Percentiles rank a stretch among this genome's conserved stretches.
phyloP scores from a whole-genome alignment of 352 stramenopile genomes.

The Phytophthora foliorum region DNA sequence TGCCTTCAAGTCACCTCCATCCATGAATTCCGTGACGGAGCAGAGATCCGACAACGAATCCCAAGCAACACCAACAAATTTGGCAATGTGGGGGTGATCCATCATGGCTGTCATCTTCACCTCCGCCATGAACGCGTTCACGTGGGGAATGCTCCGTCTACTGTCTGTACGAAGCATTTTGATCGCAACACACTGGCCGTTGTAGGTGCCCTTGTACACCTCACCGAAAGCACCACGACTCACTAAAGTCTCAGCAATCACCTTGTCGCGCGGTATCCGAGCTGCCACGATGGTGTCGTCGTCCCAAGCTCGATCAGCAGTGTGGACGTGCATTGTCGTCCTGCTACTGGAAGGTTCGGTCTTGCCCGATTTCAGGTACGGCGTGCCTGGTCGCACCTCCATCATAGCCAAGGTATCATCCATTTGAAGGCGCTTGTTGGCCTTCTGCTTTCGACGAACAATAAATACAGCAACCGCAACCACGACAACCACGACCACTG shows the following conservation, averaged over 20 bases:
- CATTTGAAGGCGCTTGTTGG: conserved; percentile 8
- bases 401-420: conserved; percentile 20
- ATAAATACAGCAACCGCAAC: conserved; percentile 5
- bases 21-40: conserved; percentile 26
- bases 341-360: conserved; percentile 20
- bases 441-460: conserved; percentile 8
- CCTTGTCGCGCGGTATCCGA: conserved; percentile 25
- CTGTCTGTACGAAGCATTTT: conserved; percentile 20
- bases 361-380: conserved; percentile 10
- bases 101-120: conserved; percentile 22
- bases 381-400: conserved; percentile 1
- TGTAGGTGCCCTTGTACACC: conserved; percentile 24
- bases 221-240: conserved; percentile 21
- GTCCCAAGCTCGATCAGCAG: conserved; percentile 28
- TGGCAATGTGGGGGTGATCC: conserved; percentile 22
- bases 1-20: conserved; percentile 22
- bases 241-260: conserved; percentile 7
- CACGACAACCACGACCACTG: conserved; percentile 9
- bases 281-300: conserved; percentile 30
- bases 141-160: conserved; percentile 19
- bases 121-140: conserved; percentile 25
- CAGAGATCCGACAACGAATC: conserved; percentile 24
- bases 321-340: conserved; percentile 11
- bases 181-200: conserved; percentile 9
- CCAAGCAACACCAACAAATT: conserved; percentile 21